These are phyloP conservation scores for Viola odorata DNA, from an alignment of 345 rosid species.

Conservation along the genomic window DNA sequence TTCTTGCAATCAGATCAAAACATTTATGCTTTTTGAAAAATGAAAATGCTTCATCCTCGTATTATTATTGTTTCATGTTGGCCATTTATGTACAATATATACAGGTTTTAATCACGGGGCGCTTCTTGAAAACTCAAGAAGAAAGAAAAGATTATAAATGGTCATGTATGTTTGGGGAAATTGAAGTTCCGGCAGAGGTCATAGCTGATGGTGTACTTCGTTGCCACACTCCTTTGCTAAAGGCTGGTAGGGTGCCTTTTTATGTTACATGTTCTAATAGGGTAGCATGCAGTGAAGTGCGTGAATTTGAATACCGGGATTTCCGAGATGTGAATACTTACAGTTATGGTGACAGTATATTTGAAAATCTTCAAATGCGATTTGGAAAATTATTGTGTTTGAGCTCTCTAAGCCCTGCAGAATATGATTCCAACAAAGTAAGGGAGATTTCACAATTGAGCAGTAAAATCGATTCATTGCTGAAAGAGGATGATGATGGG, in stretches of 20 bases:
- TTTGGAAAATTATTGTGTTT: constrained; percentile 58
- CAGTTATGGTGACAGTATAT: constrained; percentile 15
- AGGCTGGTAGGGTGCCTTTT: constrained; percentile 80
- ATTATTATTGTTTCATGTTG: constrained; percentile 1
- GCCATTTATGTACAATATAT: constrained; percentile 11
- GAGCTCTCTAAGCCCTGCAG: constrained; percentile 23
- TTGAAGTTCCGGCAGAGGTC: constrained; percentile 87
- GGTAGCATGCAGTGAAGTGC: constrained; percentile 92
- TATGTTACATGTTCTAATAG: constrained; percentile 88
- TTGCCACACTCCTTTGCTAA: constrained; percentile 58
- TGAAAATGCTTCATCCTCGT: neutral
- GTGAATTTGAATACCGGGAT: constrained; percentile 77
- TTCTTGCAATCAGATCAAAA: neutral
- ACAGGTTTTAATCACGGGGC: constrained; percentile 72
- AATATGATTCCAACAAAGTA: constrained; percentile 16
- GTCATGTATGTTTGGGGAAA: constrained; percentile 98
- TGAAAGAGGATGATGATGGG: constrained; percentile 52
- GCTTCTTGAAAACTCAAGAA: constrained; percentile 54
- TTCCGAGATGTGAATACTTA: constrained; percentile 30
- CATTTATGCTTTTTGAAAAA: too few species aligned
- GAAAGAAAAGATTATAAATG: constrained; percentile 50
- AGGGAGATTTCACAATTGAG: constrained; percentile 46
- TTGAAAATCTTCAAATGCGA: constrained; percentile 46
- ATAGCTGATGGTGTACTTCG: constrained; percentile 74
- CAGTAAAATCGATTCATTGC: constrained; percentile 50